Conservation (phyloP, 2,329 filamentous ascomycete genomes). For the Colletotrichum chlorophyti region DNA sequence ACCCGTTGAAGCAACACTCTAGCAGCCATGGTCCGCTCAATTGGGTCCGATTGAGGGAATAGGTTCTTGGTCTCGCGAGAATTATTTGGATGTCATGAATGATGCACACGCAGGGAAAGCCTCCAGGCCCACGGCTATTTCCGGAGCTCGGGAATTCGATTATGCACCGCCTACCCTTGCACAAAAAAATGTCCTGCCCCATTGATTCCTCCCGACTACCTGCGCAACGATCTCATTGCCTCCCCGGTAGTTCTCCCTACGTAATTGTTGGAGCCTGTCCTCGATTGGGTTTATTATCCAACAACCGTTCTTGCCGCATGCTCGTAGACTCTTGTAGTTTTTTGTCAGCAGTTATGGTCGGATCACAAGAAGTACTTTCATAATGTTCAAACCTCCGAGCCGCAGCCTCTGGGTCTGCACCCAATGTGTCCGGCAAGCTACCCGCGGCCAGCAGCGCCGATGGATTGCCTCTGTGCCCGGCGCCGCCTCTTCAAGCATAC, state of each 20-base stretch:
- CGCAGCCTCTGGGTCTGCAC: conserved; percentile 67
- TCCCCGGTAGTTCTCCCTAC: conserved; percentile 11
- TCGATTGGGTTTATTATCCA: conserved; percentile 25
- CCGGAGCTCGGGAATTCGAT: conserved; percentile 34
- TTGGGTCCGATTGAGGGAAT: conserved; percentile 43
- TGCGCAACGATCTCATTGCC: conserved; percentile 12
- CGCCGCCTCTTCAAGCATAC: conserved; percentile 36
- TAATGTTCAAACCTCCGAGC: conserved; percentile 46
- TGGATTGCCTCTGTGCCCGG: conserved; percentile 50
- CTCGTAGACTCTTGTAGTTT: too few species aligned
- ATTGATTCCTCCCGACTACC: conserved; percentile 6
- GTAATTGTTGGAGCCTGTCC: conserved; percentile 2
- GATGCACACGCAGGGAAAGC: conserved; percentile 25
- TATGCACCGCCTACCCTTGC: conserved; percentile 25
- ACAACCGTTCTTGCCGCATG: conserved; percentile 17
- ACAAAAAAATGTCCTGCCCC: conserved; percentile 18
- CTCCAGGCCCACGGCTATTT: conserved; percentile 33
- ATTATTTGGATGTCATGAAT: conserved; percentile 31
- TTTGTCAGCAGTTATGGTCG: conserved; percentile 8
- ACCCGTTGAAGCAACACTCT: conserved; percentile 66
- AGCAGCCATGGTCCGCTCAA: conserved; percentile 64
- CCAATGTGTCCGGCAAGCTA: conserved; percentile 57
- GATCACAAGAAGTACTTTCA: not conserved
- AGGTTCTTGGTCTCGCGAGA: conserved; percentile 30
- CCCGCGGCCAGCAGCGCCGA: conserved; percentile 40